These are phyloP conservation scores for Raffaelea albimanens DNA, from an alignment of 2,329 filamentous ascomycete species.

Conservation along the genomic window DNA sequence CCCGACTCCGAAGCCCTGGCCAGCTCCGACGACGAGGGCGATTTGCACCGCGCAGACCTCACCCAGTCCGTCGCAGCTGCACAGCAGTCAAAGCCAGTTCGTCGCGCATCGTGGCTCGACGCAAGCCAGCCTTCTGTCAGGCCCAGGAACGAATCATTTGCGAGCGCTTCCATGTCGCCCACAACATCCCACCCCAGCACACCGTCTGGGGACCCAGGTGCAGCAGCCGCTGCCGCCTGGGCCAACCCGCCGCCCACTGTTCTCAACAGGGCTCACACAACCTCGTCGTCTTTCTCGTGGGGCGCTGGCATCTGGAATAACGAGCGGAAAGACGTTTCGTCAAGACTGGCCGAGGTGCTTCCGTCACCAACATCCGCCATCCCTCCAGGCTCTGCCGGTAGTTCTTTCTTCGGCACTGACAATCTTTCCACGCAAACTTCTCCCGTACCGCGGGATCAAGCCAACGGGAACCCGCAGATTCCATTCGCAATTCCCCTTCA, in stretches of 20 bases:
- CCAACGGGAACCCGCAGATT: constrained; percentile 48
- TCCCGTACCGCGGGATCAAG: constrained; percentile 41
- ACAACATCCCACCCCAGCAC: constrained; percentile 74
- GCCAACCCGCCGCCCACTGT: constrained; percentile 34
- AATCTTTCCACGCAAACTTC: constrained; percentile 37
- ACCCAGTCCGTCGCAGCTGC: constrained; percentile 19
- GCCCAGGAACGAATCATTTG: constrained; percentile 68
- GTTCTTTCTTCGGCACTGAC: constrained; percentile 41
- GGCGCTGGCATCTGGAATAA: constrained; percentile 75
- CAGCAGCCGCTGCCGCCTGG: constrained; percentile 34
- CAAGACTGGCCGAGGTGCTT: constrained; percentile 64
- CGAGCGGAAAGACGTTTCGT: constrained; percentile 68
- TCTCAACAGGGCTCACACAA: constrained; percentile 36
- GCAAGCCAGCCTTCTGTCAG: constrained; percentile 54
- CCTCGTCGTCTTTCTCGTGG: constrained; percentile 54
- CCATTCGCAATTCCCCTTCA: constrained; percentile 83
- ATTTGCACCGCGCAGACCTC: constrained; percentile 48
- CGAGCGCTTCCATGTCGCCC: constrained; percentile 66
- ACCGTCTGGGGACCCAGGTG: constrained; percentile 56
- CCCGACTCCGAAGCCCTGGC: constrained; percentile 90
- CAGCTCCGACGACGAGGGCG: constrained; percentile 87
- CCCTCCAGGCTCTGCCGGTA: constrained; percentile 32
- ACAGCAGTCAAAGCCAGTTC: constrained; percentile 51
- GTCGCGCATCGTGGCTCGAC: constrained; percentile 79
- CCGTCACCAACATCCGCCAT: constrained; percentile 62